Conservation (phyloP, 2,329 filamentous ascomycete genomes). For the Myriosclerotinia duriaeana region DNA sequence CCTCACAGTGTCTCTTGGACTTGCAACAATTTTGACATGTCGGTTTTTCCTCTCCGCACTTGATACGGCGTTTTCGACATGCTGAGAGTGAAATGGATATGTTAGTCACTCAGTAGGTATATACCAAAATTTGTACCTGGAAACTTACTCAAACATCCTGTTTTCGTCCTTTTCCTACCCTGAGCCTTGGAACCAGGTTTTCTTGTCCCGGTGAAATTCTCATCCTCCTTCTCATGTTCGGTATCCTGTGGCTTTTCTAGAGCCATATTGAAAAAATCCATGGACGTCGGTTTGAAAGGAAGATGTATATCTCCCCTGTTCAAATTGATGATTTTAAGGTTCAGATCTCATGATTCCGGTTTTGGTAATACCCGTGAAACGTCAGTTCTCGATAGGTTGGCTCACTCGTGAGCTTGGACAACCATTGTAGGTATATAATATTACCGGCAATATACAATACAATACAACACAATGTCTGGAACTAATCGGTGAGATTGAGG, state of each 20-base stretch:
- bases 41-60: conserved; percentile 88
- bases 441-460: neutral
- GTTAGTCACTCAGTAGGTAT: neutral
- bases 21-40: conserved; percentile 82
- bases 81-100: conserved; percentile 49
- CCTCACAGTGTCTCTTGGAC: conserved; percentile 79
- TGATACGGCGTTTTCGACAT: conserved; percentile 91
- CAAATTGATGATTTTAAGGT: conserved; percentile 1
- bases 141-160: conserved; percentile 79
- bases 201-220: conserved; percentile 23
- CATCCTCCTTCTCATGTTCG: conserved; percentile 12
- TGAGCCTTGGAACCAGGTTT: conserved; percentile 37
- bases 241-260: neutral
- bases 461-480: neutral
- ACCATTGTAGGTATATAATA: neutral
- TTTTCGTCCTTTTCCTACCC: conserved; percentile 68
- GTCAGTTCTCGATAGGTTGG: neutral
- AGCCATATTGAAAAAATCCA: neutral
- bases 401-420: neutral
- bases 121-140: too few species aligned
- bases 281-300: neutral
- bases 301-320: conserved; percentile 7
- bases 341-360: conserved; percentile 14
- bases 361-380: conserved; percentile 17
- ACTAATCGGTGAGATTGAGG: neutral